Conservation (phyloP, 371 early-diverging fungal species). For the Rhizopus delemar region DNA sequence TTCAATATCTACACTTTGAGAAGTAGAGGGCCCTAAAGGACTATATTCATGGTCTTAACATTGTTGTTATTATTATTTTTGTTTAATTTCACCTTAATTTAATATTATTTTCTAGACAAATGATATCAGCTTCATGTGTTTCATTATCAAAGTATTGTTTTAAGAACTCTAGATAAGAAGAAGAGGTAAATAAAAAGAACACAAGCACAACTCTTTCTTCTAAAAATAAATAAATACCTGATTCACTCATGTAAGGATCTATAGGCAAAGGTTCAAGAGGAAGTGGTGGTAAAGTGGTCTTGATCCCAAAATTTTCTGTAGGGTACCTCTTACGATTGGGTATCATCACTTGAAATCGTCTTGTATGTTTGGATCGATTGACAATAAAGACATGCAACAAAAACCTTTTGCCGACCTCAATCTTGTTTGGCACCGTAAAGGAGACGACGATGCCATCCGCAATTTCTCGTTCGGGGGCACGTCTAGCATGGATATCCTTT, state of each 20-base stretch:
- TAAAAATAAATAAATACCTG: conserved; percentile 37
- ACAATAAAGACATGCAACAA: conserved; percentile 74
- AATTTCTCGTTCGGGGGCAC: conserved; percentile 40
- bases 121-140: conserved; percentile 69
- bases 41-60: neutral
- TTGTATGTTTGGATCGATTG: conserved; percentile 68
- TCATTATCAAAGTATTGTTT: conserved; percentile 65
- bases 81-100: conserved; percentile 48
- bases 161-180: conserved; percentile 48
- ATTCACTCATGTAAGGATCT: conserved; percentile 66
- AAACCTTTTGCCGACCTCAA: conserved; percentile 64
- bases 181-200: neutral
- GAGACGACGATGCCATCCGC: conserved; percentile 68
- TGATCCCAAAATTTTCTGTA: conserved; percentile 24
- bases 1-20: conserved; percentile 69
- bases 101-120: conserved; percentile 75
- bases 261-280: conserved; percentile 47
- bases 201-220: neutral
- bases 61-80: neutral
- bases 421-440: conserved; percentile 53
- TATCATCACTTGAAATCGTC: conserved; percentile 65
- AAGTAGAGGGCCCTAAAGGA: conserved; percentile 36
- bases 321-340: conserved; percentile 63
- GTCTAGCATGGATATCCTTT: neutral
- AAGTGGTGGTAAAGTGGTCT: conserved; percentile 46